Percentiles rank a stretch among this genome's conserved stretches.
Conservation (phyloP, 345 rosid genomes). For the Carallia brachiata region DNA sequence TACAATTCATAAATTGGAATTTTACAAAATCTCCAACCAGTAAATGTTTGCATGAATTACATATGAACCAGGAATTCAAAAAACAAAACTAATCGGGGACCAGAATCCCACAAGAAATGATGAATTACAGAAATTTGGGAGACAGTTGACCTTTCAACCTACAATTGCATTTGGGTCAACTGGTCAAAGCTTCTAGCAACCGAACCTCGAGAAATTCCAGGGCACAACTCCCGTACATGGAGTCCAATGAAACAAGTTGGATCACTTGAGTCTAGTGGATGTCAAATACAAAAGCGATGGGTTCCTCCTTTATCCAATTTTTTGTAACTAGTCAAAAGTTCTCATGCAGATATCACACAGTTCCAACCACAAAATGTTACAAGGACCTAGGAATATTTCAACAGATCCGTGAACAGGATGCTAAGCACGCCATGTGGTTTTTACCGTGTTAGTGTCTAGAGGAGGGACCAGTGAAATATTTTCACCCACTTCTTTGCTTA, state of each 20-base stretch:
- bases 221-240: not conserved
- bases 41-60: not conserved
- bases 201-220: not conserved
- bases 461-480: not conserved
- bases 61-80: not conserved
- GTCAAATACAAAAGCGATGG: conserved; percentile 1
- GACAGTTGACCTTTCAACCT: not conserved
- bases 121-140: not conserved
- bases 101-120: not conserved
- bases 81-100: not conserved
- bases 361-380: not conserved
- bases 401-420: not conserved
- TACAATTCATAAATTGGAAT: not conserved
- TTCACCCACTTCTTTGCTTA: not conserved
- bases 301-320: not conserved
- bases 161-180: not conserved
- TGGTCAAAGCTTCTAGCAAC: not conserved
- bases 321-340: not conserved
- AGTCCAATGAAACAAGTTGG: not conserved
- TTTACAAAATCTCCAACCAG: not conserved
- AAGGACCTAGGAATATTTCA: not conserved
- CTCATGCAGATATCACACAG: not conserved
- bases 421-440: not conserved
- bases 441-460: not conserved
- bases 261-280: not conserved